Percentiles rank a stretch among this genome's conserved stretches.
These are phyloP conservation scores for Talaromyces rugulosus DNA, from an alignment of 2,329 filamentous ascomycete species.

Conservation along the genomic window DNA sequence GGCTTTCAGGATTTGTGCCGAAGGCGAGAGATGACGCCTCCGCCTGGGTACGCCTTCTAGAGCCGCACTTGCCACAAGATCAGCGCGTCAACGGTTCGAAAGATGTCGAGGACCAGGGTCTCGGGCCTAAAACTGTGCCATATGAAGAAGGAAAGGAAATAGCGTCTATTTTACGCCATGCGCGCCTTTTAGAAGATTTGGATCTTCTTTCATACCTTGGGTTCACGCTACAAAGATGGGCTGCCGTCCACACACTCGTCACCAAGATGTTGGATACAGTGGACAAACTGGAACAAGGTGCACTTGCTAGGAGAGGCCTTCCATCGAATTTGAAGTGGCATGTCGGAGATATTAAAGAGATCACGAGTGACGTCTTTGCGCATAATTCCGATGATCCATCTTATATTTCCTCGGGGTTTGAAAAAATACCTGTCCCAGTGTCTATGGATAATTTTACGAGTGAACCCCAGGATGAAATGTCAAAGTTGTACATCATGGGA, in stretches of 20 bases:
- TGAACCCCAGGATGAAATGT: constrained; percentile 20
- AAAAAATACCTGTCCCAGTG: not conserved
- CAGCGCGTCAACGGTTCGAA: constrained; percentile 17
- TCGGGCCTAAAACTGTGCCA: constrained; percentile 8
- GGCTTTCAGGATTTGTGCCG: not conserved
- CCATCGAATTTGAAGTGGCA: constrained; percentile 29
- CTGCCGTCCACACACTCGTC: constrained; percentile 36
- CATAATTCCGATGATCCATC: not conserved
- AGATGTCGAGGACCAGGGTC: constrained; percentile 1
- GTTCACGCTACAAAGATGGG: constrained; percentile 36
- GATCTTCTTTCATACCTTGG: constrained; percentile 40
- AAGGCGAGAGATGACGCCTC: constrained; percentile 20
- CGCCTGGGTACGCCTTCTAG: constrained; percentile 32
- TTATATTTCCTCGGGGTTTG: not conserved
- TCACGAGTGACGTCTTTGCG: constrained; percentile 18
- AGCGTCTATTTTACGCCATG: constrained; percentile 27
- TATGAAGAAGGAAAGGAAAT: constrained; percentile 25
- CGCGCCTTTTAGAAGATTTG: constrained; percentile 22
- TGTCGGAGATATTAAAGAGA: constrained; percentile 24
- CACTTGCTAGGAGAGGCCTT: constrained; percentile 15
- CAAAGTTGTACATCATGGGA: constrained; percentile 26
- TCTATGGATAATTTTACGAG: constrained; percentile 22
- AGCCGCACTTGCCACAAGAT: constrained; percentile 28
- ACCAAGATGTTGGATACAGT: constrained; percentile 36
- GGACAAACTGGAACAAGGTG: constrained; percentile 20